Evolutionary conservation across 306 rosid genomes (phyloP), one percentile per base, ranked within the genome.

Genomic region (Citrullus mucosospermus): DNA sequence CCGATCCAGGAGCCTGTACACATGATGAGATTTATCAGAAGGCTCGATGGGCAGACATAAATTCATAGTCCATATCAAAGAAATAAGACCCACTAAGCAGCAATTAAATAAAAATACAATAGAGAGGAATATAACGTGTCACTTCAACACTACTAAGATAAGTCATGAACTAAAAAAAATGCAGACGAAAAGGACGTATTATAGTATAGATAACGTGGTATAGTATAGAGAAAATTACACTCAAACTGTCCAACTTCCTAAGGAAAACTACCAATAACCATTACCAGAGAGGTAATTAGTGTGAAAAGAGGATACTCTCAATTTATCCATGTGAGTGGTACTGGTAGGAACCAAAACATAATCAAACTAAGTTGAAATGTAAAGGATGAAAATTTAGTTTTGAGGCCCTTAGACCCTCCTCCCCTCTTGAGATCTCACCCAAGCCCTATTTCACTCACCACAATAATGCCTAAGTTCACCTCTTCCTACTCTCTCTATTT

Each of bases 1-100:
- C 99, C 36, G 97, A 90, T 79, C 90, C 98, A 25, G 99, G 99
- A 77, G 98, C 94, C 99, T 93, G 90, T 66, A 53, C 55, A 75
- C 68, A 85, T 79, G 60, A 78, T 39, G 70, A 81, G 56, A 80
- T n/a, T 30, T 60, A 16, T 25, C 50, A 78, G 44, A 28, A 46
- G 0, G 77, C 5, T 36, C 75, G 38, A 85, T 74, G 75, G 63
- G 67, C 18, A 57, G 14, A 76, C 30, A 76, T 48, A 78, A 69
- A 69, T 8, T 36, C 71, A 81, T 13, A 59, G 38, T 66, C 54
- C 78, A n/a, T 53, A 76, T 79, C 57, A 22, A 60, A 39, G 41
- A 59, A 38, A 62, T 44, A 34, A 58, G 32, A 17, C 70, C 63
- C 20, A 30, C 48, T 30, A 25, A 13, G 36, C 34, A 44, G 53